phyloP scores from a whole-genome alignment of 371 early-diverging fungal genomes.

The Actinomortierella wolfii region DNA sequence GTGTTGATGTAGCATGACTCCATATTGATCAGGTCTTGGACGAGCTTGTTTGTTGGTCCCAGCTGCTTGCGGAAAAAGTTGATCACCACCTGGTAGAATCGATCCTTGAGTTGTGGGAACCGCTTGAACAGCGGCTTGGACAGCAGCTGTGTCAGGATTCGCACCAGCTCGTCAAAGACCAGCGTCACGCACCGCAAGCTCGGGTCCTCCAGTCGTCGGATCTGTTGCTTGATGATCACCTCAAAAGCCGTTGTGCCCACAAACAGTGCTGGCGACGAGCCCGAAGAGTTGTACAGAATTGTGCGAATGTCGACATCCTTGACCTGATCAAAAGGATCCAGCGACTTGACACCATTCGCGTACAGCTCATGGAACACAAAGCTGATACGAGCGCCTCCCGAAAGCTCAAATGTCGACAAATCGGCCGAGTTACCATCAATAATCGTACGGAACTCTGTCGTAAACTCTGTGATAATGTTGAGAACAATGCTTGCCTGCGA shows the following conservation, averaged over 20 bases:
- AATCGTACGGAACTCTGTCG: constrained; percentile 90
- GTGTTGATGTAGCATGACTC: constrained; percentile 98
- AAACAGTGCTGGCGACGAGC: constrained; percentile 95
- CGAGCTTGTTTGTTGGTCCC: constrained; percentile 93
- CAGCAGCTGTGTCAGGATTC: constrained; percentile 90
- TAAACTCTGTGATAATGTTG: constrained; percentile 96
- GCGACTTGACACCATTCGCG: constrained; percentile 85
- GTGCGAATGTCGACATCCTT: constrained; percentile 98
- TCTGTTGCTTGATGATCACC: constrained; percentile 96
- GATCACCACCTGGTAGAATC: constrained; percentile 89
- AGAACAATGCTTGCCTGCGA: constrained; percentile 83
- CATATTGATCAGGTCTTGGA: constrained; percentile 89
- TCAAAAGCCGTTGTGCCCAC: constrained; percentile 98
- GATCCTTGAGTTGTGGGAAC: constrained; percentile 92
- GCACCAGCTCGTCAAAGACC: constrained; percentile 95
- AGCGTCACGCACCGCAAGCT: constrained; percentile 91
- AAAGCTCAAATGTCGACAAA: constrained; percentile 90
- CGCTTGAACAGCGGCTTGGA: constrained; percentile 92
- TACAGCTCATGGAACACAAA: constrained; percentile 99
- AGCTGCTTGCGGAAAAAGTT: constrained; percentile 89
- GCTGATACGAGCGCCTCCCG: constrained; percentile 97
- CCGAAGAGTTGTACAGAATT: constrained; percentile 98
- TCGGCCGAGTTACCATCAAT: constrained; percentile 95
- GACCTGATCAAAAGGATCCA: constrained; percentile 97
- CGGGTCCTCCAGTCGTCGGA: constrained; percentile 95